Evolutionary conservation across 2,329 filamentous ascomycete species (phyloP).

Genomic region (Lasiodiplodia sp.): DNA sequence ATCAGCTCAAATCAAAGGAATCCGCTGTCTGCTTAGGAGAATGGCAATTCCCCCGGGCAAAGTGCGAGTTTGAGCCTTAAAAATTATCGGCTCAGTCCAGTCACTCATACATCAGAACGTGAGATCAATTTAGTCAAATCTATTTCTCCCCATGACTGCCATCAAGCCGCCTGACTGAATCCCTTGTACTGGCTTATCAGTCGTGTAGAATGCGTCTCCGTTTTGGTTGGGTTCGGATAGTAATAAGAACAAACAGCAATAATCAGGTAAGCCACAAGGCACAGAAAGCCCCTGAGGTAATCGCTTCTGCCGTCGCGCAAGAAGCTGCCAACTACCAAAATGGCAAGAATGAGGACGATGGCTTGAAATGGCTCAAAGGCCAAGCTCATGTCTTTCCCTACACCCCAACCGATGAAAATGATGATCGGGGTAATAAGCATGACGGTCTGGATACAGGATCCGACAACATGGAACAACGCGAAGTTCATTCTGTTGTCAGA

Average conservation of each 20-base stretch:
- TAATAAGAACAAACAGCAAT: slow-evolving; percentile 69
- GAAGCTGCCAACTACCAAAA: slow-evolving; percentile 88
- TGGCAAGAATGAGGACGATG: slow-evolving; percentile 81
- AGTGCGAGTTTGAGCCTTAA: too few relatives aligned
- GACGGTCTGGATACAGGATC: slow-evolving; percentile 87
- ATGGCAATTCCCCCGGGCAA: too few relatives aligned
- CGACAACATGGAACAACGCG: slow-evolving; percentile 83
- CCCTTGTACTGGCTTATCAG: too few relatives aligned
- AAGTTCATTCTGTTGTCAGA: slow-evolving; percentile 86
- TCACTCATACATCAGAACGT: too few relatives aligned
- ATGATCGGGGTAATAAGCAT: slow-evolving; percentile 86
- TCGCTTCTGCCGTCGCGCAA: slow-evolving; percentile 87
- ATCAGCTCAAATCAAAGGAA: too few relatives aligned
- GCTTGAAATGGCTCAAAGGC: slow-evolving; percentile 90
- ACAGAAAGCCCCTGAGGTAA: slow-evolving; percentile 87
- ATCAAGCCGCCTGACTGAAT: too few relatives aligned
- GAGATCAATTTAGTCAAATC: too few relatives aligned
- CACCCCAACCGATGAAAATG: slow-evolving; percentile 83
- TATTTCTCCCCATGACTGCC: too few relatives aligned
- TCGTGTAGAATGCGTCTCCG: too few relatives aligned
- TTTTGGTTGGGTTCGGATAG: slow-evolving; percentile 60
- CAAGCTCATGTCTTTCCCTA: slow-evolving; percentile 74
- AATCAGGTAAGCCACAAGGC: slow-evolving; percentile 73
- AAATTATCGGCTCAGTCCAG: too few relatives aligned
- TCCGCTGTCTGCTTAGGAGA: too few relatives aligned